A percentile compares a stretch with the other conserved stretches of the same genome.
Conservation (phyloP, 2,329 filamentous ascomycete species). For the Tolypocladium inflatum region DNA sequence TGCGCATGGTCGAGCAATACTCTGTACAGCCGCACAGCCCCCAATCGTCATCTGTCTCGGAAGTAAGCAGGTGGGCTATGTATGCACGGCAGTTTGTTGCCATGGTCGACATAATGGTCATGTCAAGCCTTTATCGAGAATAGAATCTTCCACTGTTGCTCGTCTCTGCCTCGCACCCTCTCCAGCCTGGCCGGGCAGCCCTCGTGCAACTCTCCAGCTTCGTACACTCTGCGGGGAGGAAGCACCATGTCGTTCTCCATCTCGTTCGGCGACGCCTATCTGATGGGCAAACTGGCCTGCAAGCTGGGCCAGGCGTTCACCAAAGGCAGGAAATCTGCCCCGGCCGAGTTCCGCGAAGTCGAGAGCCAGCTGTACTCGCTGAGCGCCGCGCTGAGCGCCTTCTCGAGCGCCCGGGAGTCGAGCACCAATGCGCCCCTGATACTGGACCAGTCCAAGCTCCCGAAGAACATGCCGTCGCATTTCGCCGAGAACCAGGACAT, state of each 20-base stretch:
- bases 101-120: not conserved
- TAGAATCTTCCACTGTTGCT: not conserved
- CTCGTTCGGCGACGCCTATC: constrained; percentile 3
- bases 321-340: constrained; percentile 4
- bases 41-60: not conserved
- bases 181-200: not conserved
- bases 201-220: not conserved
- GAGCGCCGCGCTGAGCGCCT: constrained; percentile 4
- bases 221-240: not conserved
- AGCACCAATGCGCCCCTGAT: not conserved
- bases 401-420: not conserved
- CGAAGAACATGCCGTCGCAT: constrained; percentile 1
- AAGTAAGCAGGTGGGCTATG: not conserved
- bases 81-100: not conserved
- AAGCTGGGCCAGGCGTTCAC: constrained; percentile 4
- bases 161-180: not conserved
- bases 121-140: not conserved
- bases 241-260: not conserved
- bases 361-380: constrained; percentile 5
- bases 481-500: constrained; percentile 1
- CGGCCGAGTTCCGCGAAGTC: constrained; percentile 4
- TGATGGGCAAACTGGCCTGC: constrained; percentile 3
- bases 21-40: not conserved
- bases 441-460: not conserved
- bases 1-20: not conserved